These are phyloP conservation scores for Suillus lakei DNA, from an alignment of 768 basidiomycete species.

Conservation along the genomic window DNA sequence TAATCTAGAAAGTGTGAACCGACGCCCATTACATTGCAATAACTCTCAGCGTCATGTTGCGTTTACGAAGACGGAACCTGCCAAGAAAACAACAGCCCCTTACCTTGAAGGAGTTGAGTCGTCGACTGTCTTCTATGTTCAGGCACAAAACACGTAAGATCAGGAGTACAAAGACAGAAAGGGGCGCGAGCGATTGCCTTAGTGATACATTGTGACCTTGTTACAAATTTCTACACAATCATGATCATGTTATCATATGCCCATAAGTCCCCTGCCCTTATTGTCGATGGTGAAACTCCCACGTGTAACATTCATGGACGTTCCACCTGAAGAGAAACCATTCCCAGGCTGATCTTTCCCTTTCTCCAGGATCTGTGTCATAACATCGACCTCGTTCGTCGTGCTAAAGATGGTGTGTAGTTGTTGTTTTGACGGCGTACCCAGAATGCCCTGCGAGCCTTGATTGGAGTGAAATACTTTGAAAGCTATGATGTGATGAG, in stretches of 20 bases:
- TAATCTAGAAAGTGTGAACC: neutral
- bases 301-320: constrained; percentile 26
- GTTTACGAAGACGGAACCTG: constrained; percentile 3
- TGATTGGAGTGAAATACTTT: constrained; percentile 70
- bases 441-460: constrained; percentile 78
- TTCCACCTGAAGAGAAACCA: constrained; percentile 36
- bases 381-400: constrained; percentile 65
- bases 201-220: constrained; percentile 21
- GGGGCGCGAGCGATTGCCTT: constrained; percentile 6
- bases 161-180: too few species aligned
- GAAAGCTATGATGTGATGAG: constrained; percentile 55
- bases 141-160: neutral
- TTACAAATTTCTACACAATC: constrained; percentile 1
- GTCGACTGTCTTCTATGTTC: neutral
- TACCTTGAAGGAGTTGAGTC: constrained; percentile 11
- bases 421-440: constrained; percentile 80
- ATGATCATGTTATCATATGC: constrained; percentile 30
- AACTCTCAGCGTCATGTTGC: neutral
- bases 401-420: constrained; percentile 76
- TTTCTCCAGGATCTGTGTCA: constrained; percentile 60
- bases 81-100: neutral
- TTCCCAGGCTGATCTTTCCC: constrained; percentile 65
- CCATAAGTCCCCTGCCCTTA: constrained; percentile 42
- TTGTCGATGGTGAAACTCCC: constrained; percentile 45
- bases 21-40: neutral